phyloP scores from a whole-genome alignment of 1,284 basidiomycete genomes.

The Sutorius eximius region DNA sequence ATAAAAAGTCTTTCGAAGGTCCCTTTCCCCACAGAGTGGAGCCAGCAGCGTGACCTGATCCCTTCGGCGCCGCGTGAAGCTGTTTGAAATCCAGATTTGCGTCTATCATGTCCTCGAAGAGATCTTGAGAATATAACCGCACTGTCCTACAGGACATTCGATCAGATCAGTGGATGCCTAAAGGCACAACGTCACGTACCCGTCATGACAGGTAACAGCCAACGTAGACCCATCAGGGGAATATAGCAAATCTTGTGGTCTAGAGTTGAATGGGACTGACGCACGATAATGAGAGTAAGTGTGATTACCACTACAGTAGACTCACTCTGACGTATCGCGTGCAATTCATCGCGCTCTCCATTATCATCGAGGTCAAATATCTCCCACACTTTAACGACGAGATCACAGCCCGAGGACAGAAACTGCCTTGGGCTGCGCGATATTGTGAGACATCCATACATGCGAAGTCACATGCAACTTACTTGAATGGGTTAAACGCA shows the following conservation, averaged over 20 bases:
- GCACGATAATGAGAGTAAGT: not conserved
- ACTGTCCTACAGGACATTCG: slow-evolving; percentile 15
- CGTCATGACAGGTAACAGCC: slow-evolving; percentile 35
- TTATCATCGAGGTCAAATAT: slow-evolving; percentile 20
- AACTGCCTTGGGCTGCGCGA: slow-evolving; percentile 29
- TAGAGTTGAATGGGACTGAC: slow-evolving; percentile 28
- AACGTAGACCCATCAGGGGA: slow-evolving; percentile 23
- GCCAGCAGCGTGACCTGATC: slow-evolving; percentile 40
- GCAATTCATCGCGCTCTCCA: slow-evolving; percentile 12
- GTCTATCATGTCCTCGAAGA: slow-evolving; percentile 29
- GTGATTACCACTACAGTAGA: not conserved
- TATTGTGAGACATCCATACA: not conserved
- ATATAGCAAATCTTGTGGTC: slow-evolving; percentile 34
- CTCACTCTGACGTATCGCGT: slow-evolving; percentile 19
- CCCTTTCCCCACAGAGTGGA: slow-evolving; percentile 55
- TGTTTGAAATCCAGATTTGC: not conserved
- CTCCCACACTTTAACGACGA: slow-evolving; percentile 30
- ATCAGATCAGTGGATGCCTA: not conserved
- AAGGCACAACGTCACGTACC: slow-evolving; percentile 25
- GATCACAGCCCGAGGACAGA: slow-evolving; percentile 33
- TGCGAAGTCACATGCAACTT: slow-evolving; percentile 1
- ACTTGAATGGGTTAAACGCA: slow-evolving; percentile 37
- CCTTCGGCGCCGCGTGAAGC: slow-evolving; percentile 23
- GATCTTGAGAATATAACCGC: slow-evolving; percentile 19
- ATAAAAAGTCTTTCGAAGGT: slow-evolving; percentile 43